Percentiles rank a stretch among this genome's conserved stretches.
Evolutionary conservation across 2,329 filamentous ascomycete species (phyloP).

Genomic region (Talaromyces amestolkiae): DNA sequence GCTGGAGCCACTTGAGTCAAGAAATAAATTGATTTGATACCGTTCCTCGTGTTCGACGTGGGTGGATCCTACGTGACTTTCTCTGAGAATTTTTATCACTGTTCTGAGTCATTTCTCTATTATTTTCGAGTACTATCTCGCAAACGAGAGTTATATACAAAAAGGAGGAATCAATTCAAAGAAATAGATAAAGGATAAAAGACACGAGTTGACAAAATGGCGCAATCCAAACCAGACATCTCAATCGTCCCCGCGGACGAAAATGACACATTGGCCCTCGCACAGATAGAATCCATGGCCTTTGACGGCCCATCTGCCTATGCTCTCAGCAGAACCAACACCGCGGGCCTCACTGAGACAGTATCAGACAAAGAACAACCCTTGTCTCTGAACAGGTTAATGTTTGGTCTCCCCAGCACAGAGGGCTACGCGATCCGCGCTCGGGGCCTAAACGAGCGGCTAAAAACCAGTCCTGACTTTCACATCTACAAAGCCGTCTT

Average conservation of each 20-base stretch:
- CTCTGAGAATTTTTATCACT: too few species aligned
- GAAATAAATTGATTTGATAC: neutral
- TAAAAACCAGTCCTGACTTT: neutral
- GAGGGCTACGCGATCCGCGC: slow-evolving; percentile 2
- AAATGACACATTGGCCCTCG: slow-evolving; percentile 6
- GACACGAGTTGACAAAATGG: neutral
- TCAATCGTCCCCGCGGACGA: slow-evolving; percentile 10
- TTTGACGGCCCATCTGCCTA: slow-evolving; percentile 8
- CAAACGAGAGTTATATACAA: too few species aligned
- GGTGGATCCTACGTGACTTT: neutral
- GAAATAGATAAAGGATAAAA: neutral
- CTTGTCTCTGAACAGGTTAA: neutral
- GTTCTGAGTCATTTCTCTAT: neutral
- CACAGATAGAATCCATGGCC: slow-evolving; percentile 10
- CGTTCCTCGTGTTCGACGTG: neutral
- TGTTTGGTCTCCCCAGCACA: slow-evolving; percentile 16
- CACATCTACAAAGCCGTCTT: slow-evolving; percentile 15
- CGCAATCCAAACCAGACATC: slow-evolving; percentile 4
- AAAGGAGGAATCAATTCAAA: neutral
- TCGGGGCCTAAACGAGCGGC: neutral
- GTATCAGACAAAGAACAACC: neutral
- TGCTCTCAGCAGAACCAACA: neutral
- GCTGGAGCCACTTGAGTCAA: neutral
- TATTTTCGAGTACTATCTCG: neutral
- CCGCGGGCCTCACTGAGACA: neutral